Evolutionary conservation across 139 green algal genomes (phyloP), one percentile per base, ranked within the genome.

Genomic region (Gonium pectorale): DNA sequence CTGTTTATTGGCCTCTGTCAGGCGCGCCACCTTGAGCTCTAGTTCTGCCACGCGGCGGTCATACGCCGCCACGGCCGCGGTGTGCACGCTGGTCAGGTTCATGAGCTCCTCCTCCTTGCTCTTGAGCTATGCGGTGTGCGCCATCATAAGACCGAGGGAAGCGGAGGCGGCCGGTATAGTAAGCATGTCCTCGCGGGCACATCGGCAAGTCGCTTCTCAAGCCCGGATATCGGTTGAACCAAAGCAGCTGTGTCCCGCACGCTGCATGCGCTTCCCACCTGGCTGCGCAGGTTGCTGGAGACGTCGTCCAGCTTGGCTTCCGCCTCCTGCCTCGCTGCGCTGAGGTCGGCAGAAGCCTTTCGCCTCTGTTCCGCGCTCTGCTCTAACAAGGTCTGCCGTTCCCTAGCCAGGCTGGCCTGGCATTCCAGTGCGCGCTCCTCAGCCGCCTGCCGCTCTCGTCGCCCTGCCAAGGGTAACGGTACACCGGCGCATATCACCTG

Each of bases 111-210:
- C 90, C 80, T 95, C 91, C 19, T 90, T 89, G 59, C 83, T 22
- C 63, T 89, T 88, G 40, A 97, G 69, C 93, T 96, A 88, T 41
- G n/a, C n/a, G n/a, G n/a, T n/a, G n/a, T n/a, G n/a, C n/a, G n/a
- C n/a, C n/a, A n/a, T n/a, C n/a, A n/a, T n/a, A n/a, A n/a, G n/a
- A n/a, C n/a, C n/a, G n/a, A n/a, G n/a, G n/a, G n/a, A n/a, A n/a
- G n/a, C n/a, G n/a, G n/a, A n/a, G n/a, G n/a, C n/a, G n/a, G n/a
- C n/a, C n/a, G n/a, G n/a, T n/a, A n/a, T n/a, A n/a, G n/a, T n/a
- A n/a, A n/a, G n/a, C n/a, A n/a, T n/a, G n/a, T n/a, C n/a, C n/a
- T n/a, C n/a, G n/a, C n/a, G n/a, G n/a, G n/a, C n/a, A n/a, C n/a
- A n/a, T n/a, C n/a, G n/a, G n/a, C n/a, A n/a, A n/a, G n/a, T n/a